Evolutionary conservation across 2,329 filamentous ascomycete species (phyloP).

Genomic region (Aspergillus costaricaensis): DNA sequence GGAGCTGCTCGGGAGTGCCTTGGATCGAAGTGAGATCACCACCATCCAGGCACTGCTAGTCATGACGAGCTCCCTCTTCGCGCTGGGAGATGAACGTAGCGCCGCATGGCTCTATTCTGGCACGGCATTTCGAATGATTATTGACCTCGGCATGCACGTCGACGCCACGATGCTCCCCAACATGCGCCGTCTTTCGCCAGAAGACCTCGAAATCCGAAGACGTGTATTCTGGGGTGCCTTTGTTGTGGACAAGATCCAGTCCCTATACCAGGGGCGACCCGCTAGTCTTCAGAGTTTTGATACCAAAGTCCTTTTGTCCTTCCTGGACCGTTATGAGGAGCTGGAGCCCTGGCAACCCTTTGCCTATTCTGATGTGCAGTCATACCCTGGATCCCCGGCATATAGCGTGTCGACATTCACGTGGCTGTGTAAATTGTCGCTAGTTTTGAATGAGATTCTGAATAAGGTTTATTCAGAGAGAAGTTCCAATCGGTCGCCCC

Average conservation of each 20-base stretch:
- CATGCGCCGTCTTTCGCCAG: conserved; percentile 24
- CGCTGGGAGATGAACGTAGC: conserved; percentile 53
- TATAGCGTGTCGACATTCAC: conserved; percentile 41
- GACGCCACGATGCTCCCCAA: conserved; percentile 4
- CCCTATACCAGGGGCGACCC: conserved; percentile 57
- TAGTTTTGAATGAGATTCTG: conserved; percentile 31
- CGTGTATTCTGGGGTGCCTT: conserved; percentile 40
- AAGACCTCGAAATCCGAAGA: conserved; percentile 32
- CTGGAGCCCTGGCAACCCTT: conserved; percentile 44
- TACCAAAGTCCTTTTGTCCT: conserved; percentile 48
- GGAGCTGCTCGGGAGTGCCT: conserved; percentile 49
- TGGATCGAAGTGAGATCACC: conserved; percentile 55
- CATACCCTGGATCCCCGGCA: conserved; percentile 29
- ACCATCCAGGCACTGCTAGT: conserved; percentile 58
- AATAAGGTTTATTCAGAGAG: background rate
- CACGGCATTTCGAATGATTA: conserved; percentile 54
- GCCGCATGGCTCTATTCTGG: conserved; percentile 57
- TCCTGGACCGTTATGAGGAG: conserved; percentile 50
- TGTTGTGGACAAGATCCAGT: conserved; percentile 55
- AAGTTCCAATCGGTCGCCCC: too few species aligned
- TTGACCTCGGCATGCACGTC: conserved; percentile 55
- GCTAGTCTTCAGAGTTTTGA: conserved; percentile 49
- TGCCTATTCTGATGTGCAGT: background rate
- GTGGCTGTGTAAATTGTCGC: conserved; percentile 45
- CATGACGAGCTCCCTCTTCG: conserved; percentile 55